phyloP scores from a whole-genome alignment of 345 rosid species.

The Boechera retrofracta region DNA sequence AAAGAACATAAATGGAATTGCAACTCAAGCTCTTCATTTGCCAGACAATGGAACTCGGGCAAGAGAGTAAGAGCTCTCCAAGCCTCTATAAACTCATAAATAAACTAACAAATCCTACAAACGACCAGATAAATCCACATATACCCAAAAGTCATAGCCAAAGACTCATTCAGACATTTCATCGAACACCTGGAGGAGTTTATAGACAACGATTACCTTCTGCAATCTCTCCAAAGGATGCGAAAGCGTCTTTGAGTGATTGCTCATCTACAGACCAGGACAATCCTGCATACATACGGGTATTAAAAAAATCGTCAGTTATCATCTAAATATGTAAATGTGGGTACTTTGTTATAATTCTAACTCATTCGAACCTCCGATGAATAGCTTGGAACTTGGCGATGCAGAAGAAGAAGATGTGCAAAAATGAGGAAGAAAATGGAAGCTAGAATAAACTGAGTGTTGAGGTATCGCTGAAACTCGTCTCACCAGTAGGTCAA shows the following conservation, averaged over 20 bases:
- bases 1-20: background rate
- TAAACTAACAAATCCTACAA: slow-evolving; percentile 3
- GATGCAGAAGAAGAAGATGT: slow-evolving; percentile 41
- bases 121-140: background rate
- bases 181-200: slow-evolving; percentile 52
- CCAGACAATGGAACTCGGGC: background rate
- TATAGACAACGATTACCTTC: slow-evolving; percentile 53
- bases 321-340: background rate
- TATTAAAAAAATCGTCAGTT: background rate
- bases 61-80: background rate
- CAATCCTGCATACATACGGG: slow-evolving; percentile 53
- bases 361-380: slow-evolving; percentile 55
- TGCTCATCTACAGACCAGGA: slow-evolving; percentile 84
- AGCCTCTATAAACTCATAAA: slow-evolving; percentile 4
- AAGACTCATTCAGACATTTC: slow-evolving; percentile 51
- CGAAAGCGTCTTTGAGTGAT: slow-evolving; percentile 79
- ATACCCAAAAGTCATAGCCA: slow-evolving; percentile 13
- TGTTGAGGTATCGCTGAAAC: slow-evolving; percentile 1
- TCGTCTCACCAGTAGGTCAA: slow-evolving; percentile 29
- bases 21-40: background rate
- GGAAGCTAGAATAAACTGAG: slow-evolving; percentile 21
- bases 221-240: slow-evolving; percentile 66
- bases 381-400: slow-evolving; percentile 64
- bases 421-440: slow-evolving; percentile 10
- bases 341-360: background rate